A percentile compares a stretch with the other conserved stretches of the same genome.
Conservation (phyloP, 805 yeast species). For the Spathaspora passalidarum region DNA sequence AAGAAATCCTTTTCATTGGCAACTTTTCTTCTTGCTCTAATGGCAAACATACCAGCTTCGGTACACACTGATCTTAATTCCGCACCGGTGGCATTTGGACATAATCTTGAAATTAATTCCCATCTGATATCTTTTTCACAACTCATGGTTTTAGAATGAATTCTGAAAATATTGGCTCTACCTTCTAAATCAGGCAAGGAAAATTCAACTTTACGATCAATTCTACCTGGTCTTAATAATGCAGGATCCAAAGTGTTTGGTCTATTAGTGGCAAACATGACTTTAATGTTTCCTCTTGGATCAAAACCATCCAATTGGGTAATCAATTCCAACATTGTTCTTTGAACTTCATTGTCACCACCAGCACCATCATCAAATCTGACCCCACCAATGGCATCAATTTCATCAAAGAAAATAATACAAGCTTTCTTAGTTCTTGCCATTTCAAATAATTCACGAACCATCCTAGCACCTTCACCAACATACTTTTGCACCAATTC, state of each 20-base stretch:
- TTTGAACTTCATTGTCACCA: constrained; percentile 98
- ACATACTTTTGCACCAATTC: constrained; percentile 98
- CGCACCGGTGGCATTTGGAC: constrained; percentile 99
- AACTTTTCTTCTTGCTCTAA: constrained; percentile 95
- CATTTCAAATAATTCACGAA: constrained; percentile 97
- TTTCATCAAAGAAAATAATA: constrained; percentile 95
- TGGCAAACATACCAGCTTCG: constrained; percentile 99
- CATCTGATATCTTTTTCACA: constrained; percentile 97
- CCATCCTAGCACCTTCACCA: constrained; percentile 99
- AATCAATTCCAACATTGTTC: constrained; percentile 97
- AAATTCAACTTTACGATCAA: constrained; percentile 97
- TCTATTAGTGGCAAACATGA: constrained; percentile 98
- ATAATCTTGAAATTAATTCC: constrained; percentile 95
- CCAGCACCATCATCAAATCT: constrained; percentile 99
- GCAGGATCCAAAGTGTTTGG: constrained; percentile 99
- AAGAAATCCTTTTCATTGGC: constrained; percentile 97
- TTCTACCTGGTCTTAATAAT: constrained; percentile 95
- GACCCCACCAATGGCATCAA: constrained; percentile 99
- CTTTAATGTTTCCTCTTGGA: constrained; percentile 98
- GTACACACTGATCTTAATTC: constrained; percentile 98
- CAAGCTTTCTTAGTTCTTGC: constrained; percentile 98
- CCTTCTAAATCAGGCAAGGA: constrained; percentile 96
- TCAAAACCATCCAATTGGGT: constrained; percentile 98
- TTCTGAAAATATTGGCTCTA: constrained; percentile 94
- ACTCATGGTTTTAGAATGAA: constrained; percentile 96